Evolutionary conservation across 2,329 filamentous ascomycete species (phyloP).

Genomic region (Basipetospora chlamydospora): DNA sequence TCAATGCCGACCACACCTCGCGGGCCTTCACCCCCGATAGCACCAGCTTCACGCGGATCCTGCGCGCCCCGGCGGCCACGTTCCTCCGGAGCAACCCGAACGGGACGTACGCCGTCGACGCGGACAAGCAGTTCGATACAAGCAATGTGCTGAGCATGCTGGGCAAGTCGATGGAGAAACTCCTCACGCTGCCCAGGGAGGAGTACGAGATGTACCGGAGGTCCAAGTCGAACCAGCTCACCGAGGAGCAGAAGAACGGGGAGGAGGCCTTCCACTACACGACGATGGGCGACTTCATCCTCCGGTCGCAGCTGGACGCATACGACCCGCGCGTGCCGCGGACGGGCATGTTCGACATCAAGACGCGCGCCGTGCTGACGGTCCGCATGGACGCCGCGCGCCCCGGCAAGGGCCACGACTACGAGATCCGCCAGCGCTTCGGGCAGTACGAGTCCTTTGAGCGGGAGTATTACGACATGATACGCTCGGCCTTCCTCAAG

Average conservation of each 20-base stretch:
- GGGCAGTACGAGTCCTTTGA: slow-evolving; percentile 87
- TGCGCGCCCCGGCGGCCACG: slow-evolving; percentile 59
- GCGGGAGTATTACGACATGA: slow-evolving; percentile 94
- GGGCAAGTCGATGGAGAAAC: slow-evolving; percentile 92
- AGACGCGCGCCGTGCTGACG: slow-evolving; percentile 81
- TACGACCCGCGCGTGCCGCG: slow-evolving; percentile 75
- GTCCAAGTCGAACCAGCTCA: slow-evolving; percentile 50
- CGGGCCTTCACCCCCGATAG: slow-evolving; percentile 47
- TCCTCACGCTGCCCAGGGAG: slow-evolving; percentile 68
- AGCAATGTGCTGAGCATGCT: slow-evolving; percentile 82
- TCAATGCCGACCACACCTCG: slow-evolving; percentile 55
- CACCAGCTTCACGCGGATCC: slow-evolving; percentile 56
- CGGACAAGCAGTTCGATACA: slow-evolving; percentile 80
- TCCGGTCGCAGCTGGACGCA: slow-evolving; percentile 91
- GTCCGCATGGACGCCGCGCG: slow-evolving; percentile 74
- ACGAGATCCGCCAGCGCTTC: slow-evolving; percentile 64
- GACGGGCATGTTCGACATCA: slow-evolving; percentile 88
- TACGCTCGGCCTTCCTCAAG: slow-evolving; percentile 83
- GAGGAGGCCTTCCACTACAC: slow-evolving; percentile 81
- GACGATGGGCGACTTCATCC: slow-evolving; percentile 71
- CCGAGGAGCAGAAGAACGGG: slow-evolving; percentile 55
- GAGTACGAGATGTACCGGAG: slow-evolving; percentile 78
- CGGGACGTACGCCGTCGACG: slow-evolving; percentile 85
- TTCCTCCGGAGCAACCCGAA: slow-evolving; percentile 74
- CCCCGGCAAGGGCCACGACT: slow-evolving; percentile 63